Evolutionary conservation across 2,329 filamentous ascomycete species (phyloP).

Genomic region (Pestalotiopsis fici): DNA sequence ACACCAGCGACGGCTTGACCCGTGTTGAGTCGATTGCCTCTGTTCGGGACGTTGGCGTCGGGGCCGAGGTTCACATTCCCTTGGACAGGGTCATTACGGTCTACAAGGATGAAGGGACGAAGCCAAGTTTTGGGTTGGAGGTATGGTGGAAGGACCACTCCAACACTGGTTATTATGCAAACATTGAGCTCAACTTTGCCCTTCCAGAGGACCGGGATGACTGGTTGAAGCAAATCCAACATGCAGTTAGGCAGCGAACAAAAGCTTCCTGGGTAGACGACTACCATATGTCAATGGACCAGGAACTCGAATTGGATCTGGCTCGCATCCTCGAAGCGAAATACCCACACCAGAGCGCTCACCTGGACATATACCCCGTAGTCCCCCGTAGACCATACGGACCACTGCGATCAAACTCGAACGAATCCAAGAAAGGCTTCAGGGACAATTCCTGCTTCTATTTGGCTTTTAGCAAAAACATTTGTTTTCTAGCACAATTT

Average conservation of each 20-base stretch:
- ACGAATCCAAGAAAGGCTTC: slow-evolving; percentile 45
- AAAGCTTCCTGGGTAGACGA: slow-evolving; percentile 31
- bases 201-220: slow-evolving; percentile 50
- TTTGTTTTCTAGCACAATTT: slow-evolving; percentile 54
- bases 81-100: slow-evolving; percentile 52
- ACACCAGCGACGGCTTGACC: slow-evolving; percentile 31
- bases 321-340: slow-evolving; percentile 45
- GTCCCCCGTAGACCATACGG: slow-evolving; percentile 46
- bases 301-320: slow-evolving; percentile 48
- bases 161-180: slow-evolving; percentile 45
- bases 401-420: slow-evolving; percentile 38
- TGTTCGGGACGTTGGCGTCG: slow-evolving; percentile 19
- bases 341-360: slow-evolving; percentile 37
- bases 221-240: slow-evolving; percentile 49
- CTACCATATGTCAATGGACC: slow-evolving; percentile 34
- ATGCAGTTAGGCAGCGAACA: slow-evolving; percentile 32
- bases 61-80: slow-evolving; percentile 43
- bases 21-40: slow-evolving; percentile 34
- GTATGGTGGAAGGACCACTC: slow-evolving; percentile 55
- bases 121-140: slow-evolving; percentile 53
- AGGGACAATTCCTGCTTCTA: slow-evolving; percentile 55
- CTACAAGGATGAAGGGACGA: slow-evolving; percentile 51
- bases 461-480: slow-evolving; percentile 53
- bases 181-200: slow-evolving; percentile 50
- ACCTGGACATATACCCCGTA: slow-evolving; percentile 52